Base-by-base conservation (phyloP, 257 asterid genomes). In the Voacanga thouarsii region DNA sequence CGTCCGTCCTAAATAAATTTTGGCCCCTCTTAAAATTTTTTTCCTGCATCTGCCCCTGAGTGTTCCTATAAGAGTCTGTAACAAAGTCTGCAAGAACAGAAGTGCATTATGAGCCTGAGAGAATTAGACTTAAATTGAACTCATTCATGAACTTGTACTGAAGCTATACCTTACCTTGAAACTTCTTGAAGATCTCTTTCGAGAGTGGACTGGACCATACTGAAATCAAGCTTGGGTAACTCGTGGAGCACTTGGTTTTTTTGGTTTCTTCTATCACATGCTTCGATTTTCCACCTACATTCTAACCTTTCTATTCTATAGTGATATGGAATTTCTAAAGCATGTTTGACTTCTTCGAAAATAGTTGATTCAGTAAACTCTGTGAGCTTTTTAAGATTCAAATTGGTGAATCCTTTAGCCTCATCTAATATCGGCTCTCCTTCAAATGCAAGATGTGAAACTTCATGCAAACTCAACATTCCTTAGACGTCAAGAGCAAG, bases 151-250 rank as follows among this genome's bases (percentile, higher is more conserved):
- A 0, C 6, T 57, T 57, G n/a, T 16, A 16, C 5, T 10, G 15
- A 16, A 57, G 55, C 33, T 3, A 19, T 1, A 19, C 23, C 37
- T 47, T 78, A 85, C 88, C 86, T 80, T 23, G 83, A 75, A 50
- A 78, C 67, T 55, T 85, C 78, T 70, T 80, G 83, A 24, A 85
- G 84, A 39, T 82, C 86, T 18, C 12, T 67, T 75, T 80, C 83
- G 44, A 63, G 41, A 7, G 43, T 28, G 11, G 74, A 56, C 68
- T 85, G 86, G 60, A 82, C 84, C 82, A 64, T 74, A 75, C 74
- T 79, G 69, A 73, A 79, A 64, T 79, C 82, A 18, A 74, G 59
- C 10, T 24, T 73, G 28, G 82, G 78, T 43, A 73, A 12, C 37
- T 51, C 73, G 18, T 63, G 78, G 12, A 79, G 33, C 15, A 24